A percentile compares a stretch with the other conserved stretches of the same genome.
Conservation (phyloP, 2,329 filamentous ascomycete genomes). For the Arachnopeziza araneosa region DNA sequence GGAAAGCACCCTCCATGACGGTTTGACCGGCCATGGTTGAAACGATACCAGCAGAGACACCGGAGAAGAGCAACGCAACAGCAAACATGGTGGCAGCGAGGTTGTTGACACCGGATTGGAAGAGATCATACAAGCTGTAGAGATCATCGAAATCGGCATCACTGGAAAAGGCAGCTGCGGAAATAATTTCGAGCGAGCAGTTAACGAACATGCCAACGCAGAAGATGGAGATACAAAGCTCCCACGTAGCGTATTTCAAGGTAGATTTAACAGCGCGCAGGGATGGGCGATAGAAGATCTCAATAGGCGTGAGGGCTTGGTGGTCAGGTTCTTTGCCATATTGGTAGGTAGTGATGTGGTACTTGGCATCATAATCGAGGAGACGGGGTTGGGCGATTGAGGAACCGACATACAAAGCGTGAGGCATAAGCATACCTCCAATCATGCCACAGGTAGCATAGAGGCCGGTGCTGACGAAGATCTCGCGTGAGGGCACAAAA, state of each 20-base stretch:
- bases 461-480: background rate
- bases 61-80: conserved; percentile 3
- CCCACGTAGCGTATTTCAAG: background rate
- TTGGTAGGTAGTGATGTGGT: background rate
- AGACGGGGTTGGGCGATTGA: conserved; percentile 2
- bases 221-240: conserved; percentile 4
- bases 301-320: background rate
- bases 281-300: conserved; percentile 3
- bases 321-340: background rate
- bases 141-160: conserved; percentile 1
- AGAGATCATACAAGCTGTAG: background rate
- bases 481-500: conserved; percentile 2
- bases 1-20: conserved; percentile 4
- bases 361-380: conserved; percentile 1
- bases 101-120: background rate
- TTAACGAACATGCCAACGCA: conserved; percentile 5
- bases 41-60: conserved; percentile 5
- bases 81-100: conserved; percentile 2
- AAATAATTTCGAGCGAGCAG: background rate
- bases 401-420: conserved; percentile 2
- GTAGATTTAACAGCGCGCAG: background rate
- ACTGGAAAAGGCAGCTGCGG: background rate
- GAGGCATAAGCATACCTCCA: conserved; percentile 6
- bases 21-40: conserved; percentile 7
- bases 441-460: background rate